Evolutionary conservation across 2,329 filamentous ascomycete genomes (phyloP).

Genomic region (Neophaeococcomyces aloes): DNA sequence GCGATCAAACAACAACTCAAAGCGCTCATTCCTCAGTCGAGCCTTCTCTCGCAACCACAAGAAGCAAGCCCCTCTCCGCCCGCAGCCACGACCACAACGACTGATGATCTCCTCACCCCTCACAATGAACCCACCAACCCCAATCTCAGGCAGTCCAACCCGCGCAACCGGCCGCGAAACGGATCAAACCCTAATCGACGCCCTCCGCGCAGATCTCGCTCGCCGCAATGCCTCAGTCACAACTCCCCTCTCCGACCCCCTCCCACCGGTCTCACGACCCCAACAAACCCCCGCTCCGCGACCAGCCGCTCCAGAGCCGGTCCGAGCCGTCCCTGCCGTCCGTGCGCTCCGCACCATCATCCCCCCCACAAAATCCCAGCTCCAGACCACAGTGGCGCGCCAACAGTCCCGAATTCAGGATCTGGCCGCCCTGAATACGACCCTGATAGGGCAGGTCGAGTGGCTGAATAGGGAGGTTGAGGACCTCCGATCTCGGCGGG

Average conservation of each 20-base stretch:
- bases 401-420: conserved; percentile 2
- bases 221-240: too few relatives aligned
- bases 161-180: too few relatives aligned
- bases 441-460: conserved; percentile 1
- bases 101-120: not conserved
- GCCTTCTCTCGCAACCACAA: not conserved
- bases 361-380: too few relatives aligned
- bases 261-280: conserved; percentile 1
- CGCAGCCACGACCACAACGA: not conserved
- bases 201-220: too few relatives aligned
- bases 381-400: not conserved
- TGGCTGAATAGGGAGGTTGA: not conserved
- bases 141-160: not conserved
- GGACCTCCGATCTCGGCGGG: not conserved
- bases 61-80: not conserved
- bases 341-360: too few relatives aligned
- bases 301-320: not conserved
- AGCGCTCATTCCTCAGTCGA: not conserved
- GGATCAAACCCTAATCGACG: too few relatives aligned
- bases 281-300: not conserved
- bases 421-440: not conserved
- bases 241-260: too few relatives aligned
- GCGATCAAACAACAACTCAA: not conserved
- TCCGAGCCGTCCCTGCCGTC: not conserved
- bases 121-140: not conserved